Base-by-base conservation (phyloP, 2,329 filamentous ascomycete genomes). In the Aspergillus floridensis region DNA sequence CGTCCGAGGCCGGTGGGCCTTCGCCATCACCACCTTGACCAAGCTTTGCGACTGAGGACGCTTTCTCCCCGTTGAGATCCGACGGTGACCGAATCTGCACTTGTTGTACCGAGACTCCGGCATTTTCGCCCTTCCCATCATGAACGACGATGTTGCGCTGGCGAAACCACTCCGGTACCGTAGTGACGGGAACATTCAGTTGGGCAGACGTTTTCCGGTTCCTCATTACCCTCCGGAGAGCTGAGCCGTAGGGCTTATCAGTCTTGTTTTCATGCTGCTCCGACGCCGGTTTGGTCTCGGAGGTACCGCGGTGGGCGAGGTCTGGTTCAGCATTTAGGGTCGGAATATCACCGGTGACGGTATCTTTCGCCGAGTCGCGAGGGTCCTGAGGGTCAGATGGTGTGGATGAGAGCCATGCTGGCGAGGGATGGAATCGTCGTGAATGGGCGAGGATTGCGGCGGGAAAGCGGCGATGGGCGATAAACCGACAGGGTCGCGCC, bases 141-240 rank as follows among this genome's bases (percentile, higher is more conserved):
- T 69, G 66, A 32, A 68, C 62, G 14, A 74, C 59, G 1, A 70
- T 68, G 61, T 78, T 77, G 14, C 68, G 67, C 51, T 75, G 70
- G 21, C 68, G 64, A 50, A 78, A 77, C 76, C 76, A 78, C 5
- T 68, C 59, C 1, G 76, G 76, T 22, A 78, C 65, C 2, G 65
- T 68, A 5, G 70, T 65, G 5, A 59, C 59, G 4, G 66, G 64
- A 2, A 67, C 49, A 7, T 58, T 49, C 38, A 50, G 59, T 32
- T 72, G 66, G 21, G 67, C 65, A 5, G 63, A 53, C 1, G 63
- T 53, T 59, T 68, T 73, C 50, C 65, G 68, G 52, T 75, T 77
- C 51, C 75, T 72, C 68, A 75, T 71, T 12, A 73, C 72, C 53
- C 76, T 70, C 32, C 76, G 75, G 44, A 76, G 58, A 6, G 71